These are phyloP conservation scores for Entrophospora sp. DNA, from an alignment of 192 early-diverging fungal genomes.

Conservation along the genomic window DNA sequence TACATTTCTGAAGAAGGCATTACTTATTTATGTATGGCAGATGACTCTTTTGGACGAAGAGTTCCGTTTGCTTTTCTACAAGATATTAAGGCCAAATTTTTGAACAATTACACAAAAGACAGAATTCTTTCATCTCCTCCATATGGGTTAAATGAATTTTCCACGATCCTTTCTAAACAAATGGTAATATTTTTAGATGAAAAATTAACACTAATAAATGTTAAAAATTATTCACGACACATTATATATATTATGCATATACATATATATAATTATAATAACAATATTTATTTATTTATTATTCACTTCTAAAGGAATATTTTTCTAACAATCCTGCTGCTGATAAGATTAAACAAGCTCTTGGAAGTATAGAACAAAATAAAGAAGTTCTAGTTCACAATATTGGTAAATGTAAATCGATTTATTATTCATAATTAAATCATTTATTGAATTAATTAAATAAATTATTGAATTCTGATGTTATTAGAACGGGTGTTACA, in stretches of 20 bases:
- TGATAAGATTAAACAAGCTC: constrained; percentile 72
- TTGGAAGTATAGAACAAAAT: constrained; percentile 87
- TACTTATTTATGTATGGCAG: constrained; percentile 85
- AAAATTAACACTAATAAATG: no score
- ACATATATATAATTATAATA: not conserved
- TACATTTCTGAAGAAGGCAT: constrained; percentile 72
- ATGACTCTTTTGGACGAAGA: constrained; percentile 57
- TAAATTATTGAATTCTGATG: not conserved
- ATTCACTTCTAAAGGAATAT: constrained; percentile 44
- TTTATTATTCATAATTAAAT: not conserved
- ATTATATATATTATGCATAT: not conserved
- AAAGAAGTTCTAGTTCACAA: constrained; percentile 94
- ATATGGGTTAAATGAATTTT: constrained; percentile 77
- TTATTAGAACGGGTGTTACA: constrained; percentile 70
- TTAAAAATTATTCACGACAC: no score
- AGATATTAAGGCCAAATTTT: constrained; percentile 63
- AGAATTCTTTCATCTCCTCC: constrained; percentile 48
- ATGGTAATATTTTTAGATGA: no score
- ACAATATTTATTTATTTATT: constrained; percentile 3
- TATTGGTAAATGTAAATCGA: constrained; percentile 52
- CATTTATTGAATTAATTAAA: not conserved
- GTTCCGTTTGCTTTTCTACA: constrained; percentile 87
- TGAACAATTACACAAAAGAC: constrained; percentile 43
- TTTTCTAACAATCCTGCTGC: constrained; percentile 61
- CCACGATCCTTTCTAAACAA: constrained; percentile 65